phyloP scores from a whole-genome alignment of 352 stramenopile genomes.

The Phytophthora europaea region DNA sequence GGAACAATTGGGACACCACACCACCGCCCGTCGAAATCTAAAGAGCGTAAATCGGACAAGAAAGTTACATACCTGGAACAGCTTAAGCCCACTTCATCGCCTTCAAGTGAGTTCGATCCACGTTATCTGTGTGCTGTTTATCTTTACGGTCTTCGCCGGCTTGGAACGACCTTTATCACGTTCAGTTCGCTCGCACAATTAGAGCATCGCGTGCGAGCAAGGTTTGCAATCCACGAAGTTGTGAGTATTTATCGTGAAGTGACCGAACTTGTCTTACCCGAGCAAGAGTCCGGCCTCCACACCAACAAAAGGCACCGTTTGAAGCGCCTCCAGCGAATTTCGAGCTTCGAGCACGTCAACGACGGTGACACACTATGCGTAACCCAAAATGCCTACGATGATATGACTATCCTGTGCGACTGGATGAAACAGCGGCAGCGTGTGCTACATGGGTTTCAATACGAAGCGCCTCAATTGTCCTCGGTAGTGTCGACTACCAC shows the following conservation, averaged over 20 bases:
- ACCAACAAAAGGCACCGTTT: neutral
- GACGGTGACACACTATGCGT: conserved; percentile 70
- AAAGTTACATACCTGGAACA: conserved; percentile 40
- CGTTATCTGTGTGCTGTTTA: conserved; percentile 65
- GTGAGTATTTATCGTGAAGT: conserved; percentile 64
- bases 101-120: conserved; percentile 10
- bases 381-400: conserved; percentile 69
- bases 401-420: conserved; percentile 75
- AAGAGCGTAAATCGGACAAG: neutral
- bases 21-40: conserved; percentile 7
- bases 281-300: neutral
- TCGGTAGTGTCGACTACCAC: neutral
- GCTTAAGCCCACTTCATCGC: conserved; percentile 28
- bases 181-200: conserved; percentile 58
- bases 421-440: conserved; percentile 68
- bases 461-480: conserved; percentile 7
- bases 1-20: neutral
- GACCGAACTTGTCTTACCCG: conserved; percentile 12
- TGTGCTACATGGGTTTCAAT: conserved; percentile 38
- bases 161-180: conserved; percentile 63
- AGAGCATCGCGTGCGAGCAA: conserved; percentile 37
- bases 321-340: conserved; percentile 51
- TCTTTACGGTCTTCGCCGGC: conserved; percentile 46
- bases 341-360: conserved; percentile 47
- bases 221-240: conserved; percentile 39